Base-by-base conservation (phyloP, 2,329 filamentous ascomycete genomes). In the Nigrospora sphaerica region DNA sequence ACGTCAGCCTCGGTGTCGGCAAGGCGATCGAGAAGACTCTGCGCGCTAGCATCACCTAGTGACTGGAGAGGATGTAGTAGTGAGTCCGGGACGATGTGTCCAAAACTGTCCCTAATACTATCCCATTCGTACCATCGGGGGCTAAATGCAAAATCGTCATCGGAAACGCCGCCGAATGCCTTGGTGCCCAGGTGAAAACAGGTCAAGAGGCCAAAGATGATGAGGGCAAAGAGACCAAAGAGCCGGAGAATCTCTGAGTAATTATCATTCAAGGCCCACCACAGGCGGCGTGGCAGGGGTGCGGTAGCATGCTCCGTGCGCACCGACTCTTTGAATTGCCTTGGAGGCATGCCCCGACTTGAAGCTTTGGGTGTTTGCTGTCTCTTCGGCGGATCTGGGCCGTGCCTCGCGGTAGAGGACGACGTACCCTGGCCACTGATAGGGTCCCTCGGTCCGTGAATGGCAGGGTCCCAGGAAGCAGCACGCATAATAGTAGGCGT, bases 1-100 rank as follows among this genome's bases (percentile, higher is more conserved):
- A 62, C 59, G 32, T 49, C 50, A 4, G 62, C 53, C 6, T 60
- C 54, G 17, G 57, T 57, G 39, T 70, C 44, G 6, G 54, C 45
- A 7, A 58, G 52, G 5, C 51, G 14, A 32, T 49, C 33, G 45
- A 51, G 44, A 49, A 45, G 35, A 47, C 18, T 5, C 23, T n/a
- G 44, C 2, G 38, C 33, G 31, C 41, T 38, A 11, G n/a, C 13
- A 33, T 39, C 28, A 10, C 23, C 42, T 11, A 41, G n/a, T 32
- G 35, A 39, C 31, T 35, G 28, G 12, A 46, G 32, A 31, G 44
- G 33, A 13, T 46, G 28, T 14, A 28, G 47, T 6, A 49, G 12
- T 42, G 34, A 14, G 6, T 28, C 9, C 10, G 59, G 59, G 38
- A 60, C 45, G 39, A 57, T 51, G 47, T 55, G 54, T 35, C 50